phyloP scores from a whole-genome alignment of 495 filamentous ascomycete species.

The Bombardia bombarda region DNA sequence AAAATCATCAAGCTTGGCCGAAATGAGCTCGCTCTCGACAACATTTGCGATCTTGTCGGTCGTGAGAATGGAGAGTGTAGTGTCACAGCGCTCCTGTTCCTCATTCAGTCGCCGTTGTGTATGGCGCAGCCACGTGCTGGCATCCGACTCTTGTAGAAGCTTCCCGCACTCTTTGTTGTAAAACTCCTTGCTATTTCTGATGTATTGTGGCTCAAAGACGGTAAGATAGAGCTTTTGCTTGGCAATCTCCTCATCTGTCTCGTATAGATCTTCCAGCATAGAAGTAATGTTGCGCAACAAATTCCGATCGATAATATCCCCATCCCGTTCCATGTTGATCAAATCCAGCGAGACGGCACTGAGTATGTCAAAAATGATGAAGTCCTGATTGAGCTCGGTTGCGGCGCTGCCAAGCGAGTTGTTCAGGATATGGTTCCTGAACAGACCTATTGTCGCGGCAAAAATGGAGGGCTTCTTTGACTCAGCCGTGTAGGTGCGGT shows the following conservation, averaged over 20 bases:
- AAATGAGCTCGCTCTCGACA: conserved; percentile 74
- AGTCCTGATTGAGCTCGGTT: conserved; percentile 18
- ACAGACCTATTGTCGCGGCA: conserved; percentile 73
- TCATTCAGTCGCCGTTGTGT: conserved; percentile 65
- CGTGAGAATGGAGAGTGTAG: conserved; percentile 64
- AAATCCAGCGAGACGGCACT: conserved; percentile 81
- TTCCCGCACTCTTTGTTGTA: conserved; percentile 67
- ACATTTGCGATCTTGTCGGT: conserved; percentile 66
- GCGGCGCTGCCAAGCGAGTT: conserved; percentile 34
- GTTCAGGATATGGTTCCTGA: conserved; percentile 70
- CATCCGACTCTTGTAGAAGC: conserved; percentile 69
- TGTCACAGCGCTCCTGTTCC: conserved; percentile 72
- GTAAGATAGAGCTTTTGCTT: conserved; percentile 76
- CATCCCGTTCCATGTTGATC: conserved; percentile 84
- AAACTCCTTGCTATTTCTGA: conserved; percentile 61
- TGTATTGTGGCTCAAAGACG: conserved; percentile 72
- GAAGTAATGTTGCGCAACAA: conserved; percentile 75
- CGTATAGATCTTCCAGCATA: conserved; percentile 89
- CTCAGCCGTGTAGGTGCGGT: conserved; percentile 70
- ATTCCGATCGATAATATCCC: conserved; percentile 78
- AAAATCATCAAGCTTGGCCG: conserved; percentile 67
- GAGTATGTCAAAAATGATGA: conserved; percentile 58
- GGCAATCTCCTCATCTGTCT: conserved; percentile 64
- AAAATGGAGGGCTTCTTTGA: conserved; percentile 71
- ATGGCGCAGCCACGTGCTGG: conserved; percentile 75